Percentiles rank a stretch among this genome's conserved stretches.
These are phyloP conservation scores for Quercus robur DNA, from an alignment of 306 rosid species.

Conservation along the genomic window DNA sequence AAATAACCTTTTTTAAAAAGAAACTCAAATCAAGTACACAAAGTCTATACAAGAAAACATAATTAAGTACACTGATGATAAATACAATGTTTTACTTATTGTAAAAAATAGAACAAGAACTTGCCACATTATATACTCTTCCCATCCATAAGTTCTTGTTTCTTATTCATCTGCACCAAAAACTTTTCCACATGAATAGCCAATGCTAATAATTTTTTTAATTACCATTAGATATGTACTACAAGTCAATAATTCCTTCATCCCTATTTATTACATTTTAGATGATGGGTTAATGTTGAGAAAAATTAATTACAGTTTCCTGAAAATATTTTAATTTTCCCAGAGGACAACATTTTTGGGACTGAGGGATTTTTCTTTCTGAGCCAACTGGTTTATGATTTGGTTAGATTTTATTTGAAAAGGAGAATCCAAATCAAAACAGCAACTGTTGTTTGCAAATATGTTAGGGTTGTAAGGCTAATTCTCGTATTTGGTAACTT, in stretches of 20 bases:
- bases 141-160: not conserved
- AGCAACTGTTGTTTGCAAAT: not conserved
- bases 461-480: not conserved
- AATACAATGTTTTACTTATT: not conserved
- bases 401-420: not conserved
- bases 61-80: not conserved
- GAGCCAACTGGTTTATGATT: not conserved
- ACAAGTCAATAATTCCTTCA: not conserved
- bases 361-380: not conserved
- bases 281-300: not conserved
- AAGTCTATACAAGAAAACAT: no score
- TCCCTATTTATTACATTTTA: no score
- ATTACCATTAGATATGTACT: not conserved
- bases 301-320: not conserved
- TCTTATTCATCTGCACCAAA: not conserved
- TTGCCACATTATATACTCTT: not conserved
- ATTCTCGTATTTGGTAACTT: not conserved
- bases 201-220: not conserved
- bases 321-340: not conserved
- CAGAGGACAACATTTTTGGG: not conserved
- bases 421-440: not conserved
- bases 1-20: no score
- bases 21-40: no score
- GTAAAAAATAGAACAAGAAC: not conserved
- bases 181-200: not conserved